These are phyloP conservation scores for Pseudogymnoascus pannorum DNA, from an alignment of 2,329 filamentous ascomycete genomes.

Conservation along the genomic window DNA sequence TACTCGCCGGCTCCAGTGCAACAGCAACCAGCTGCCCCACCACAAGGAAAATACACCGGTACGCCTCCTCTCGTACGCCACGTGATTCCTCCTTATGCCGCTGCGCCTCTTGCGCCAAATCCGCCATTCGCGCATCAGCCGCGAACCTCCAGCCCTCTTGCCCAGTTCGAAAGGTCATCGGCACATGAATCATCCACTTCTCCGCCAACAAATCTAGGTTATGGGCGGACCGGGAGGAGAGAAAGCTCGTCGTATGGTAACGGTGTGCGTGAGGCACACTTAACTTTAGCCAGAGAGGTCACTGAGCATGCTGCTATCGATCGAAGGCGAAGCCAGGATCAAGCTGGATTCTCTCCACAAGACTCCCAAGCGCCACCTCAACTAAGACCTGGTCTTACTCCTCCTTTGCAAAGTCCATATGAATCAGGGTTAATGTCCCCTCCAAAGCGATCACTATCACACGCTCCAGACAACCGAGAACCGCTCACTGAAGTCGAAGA, in stretches of 20 bases:
- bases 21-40: conserved; percentile 23
- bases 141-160: conserved; percentile 58
- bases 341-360: conserved; percentile 20
- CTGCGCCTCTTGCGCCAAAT: conserved; percentile 37
- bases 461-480: conserved; percentile 19
- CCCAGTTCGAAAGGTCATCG: conserved; percentile 49
- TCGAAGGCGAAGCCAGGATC: conserved; percentile 2
- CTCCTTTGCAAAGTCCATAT: conserved; percentile 24
- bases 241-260: conserved; percentile 20
- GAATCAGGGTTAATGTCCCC: conserved; percentile 44
- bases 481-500: conserved; percentile 23
- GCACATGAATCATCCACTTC: conserved; percentile 17
- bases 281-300: conserved; percentile 18
- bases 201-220: not conserved
- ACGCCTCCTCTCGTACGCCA: conserved; percentile 28
- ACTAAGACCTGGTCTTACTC: conserved; percentile 16
- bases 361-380: conserved; percentile 45
- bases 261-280: not conserved
- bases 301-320: conserved; percentile 17
- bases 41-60: conserved; percentile 29
- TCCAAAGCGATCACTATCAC: conserved; percentile 45
- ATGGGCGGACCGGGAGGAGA: not conserved
- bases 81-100: conserved; percentile 26
- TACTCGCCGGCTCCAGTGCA: conserved; percentile 54
- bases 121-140: conserved; percentile 51